These are phyloP conservation scores for Didymella arachidicola DNA, from an alignment of 2,329 filamentous ascomycete genomes.

Conservation along the genomic window DNA sequence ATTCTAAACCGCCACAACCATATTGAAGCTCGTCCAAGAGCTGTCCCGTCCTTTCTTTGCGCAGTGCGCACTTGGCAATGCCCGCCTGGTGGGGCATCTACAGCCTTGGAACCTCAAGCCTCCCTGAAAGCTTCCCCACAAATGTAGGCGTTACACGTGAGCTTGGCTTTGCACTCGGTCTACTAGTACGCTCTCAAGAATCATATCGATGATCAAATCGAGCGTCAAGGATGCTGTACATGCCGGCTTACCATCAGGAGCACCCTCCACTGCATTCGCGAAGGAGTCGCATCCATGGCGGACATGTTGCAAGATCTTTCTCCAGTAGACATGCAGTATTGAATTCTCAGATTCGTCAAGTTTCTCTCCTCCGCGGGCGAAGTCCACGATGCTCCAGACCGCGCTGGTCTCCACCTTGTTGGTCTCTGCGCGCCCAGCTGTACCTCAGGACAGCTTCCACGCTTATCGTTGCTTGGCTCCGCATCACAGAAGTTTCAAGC, in stretches of 20 bases:
- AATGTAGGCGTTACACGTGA: constrained; percentile 18
- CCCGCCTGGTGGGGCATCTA: constrained; percentile 19
- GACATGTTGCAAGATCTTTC: not conserved
- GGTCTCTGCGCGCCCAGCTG: constrained; percentile 20
- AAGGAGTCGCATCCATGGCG: not conserved
- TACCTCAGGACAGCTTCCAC: constrained; percentile 23
- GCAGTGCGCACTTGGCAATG: constrained; percentile 17
- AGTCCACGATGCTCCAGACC: constrained; percentile 27
- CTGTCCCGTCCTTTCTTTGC: not conserved
- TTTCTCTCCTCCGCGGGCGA: constrained; percentile 9
- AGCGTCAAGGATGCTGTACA: not conserved
- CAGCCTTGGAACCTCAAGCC: constrained; percentile 27
- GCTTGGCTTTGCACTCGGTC: constrained; percentile 12
- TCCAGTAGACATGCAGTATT: not conserved
- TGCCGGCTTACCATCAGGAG: not conserved
- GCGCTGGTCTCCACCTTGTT: constrained; percentile 26
- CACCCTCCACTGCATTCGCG: not conserved
- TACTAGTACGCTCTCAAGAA: not conserved
- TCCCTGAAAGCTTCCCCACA: constrained; percentile 16
- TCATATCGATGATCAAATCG: not conserved
- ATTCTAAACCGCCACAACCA: constrained; percentile 25
- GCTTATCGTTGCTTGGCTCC: constrained; percentile 41
- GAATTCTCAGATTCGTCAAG: not conserved
- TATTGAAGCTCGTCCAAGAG: constrained; percentile 25
- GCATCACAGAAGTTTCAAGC: constrained; percentile 48